A percentile compares a stretch with the other conserved stretches of the same genome.
Evolutionary conservation across 805 yeast genomes (phyloP).

Genomic region (Phaffomyces thermotolerans): DNA sequence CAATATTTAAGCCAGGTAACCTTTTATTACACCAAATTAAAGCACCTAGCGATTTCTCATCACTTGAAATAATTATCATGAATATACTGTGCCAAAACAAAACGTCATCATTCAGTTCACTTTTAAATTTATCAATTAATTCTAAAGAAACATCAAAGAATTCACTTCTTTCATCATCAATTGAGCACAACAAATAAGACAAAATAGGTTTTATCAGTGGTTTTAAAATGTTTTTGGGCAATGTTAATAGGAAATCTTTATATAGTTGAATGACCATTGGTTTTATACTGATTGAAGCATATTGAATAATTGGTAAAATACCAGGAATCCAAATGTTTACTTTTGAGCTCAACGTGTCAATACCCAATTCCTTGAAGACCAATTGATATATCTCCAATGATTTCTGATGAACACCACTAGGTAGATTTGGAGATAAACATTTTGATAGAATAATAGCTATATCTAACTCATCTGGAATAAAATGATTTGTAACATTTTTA

Average conservation of each 20-base stretch:
- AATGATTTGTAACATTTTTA: slow-evolving; percentile 29
- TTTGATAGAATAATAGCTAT: slow-evolving; percentile 69
- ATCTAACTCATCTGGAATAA: slow-evolving; percentile 61
- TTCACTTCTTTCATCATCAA: slow-evolving; percentile 90
- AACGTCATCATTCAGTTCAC: slow-evolving; percentile 52
- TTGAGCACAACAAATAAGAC: slow-evolving; percentile 72
- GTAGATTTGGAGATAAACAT: slow-evolving; percentile 74
- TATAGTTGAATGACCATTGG: slow-evolving; percentile 65
- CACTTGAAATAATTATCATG: slow-evolving; percentile 64
- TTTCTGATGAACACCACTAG: slow-evolving; percentile 94
- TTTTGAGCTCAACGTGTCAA: slow-evolving; percentile 44
- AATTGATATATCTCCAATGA: slow-evolving; percentile 69
- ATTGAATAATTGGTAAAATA: slow-evolving; percentile 78
- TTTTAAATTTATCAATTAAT: slow-evolving; percentile 53
- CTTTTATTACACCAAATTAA: slow-evolving; percentile 63
- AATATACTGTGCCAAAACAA: slow-evolving; percentile 86
- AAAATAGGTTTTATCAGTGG: slow-evolving; percentile 61
- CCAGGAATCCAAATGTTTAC: slow-evolving; percentile 89
- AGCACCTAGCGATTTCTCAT: slow-evolving; percentile 80
- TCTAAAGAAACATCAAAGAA: slow-evolving; percentile 55
- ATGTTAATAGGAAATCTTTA: slow-evolving; percentile 43
- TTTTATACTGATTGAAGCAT: slow-evolving; percentile 83
- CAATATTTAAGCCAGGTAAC: slow-evolving; percentile 52
- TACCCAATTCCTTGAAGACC: slow-evolving; percentile 59
- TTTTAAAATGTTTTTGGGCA: slow-evolving; percentile 44